A percentile compares a stretch with the other conserved stretches of the same genome.
Evolutionary conservation across 192 early-diverging fungal species (phyloP).

Genomic region (Entomortierella beljakovae): DNA sequence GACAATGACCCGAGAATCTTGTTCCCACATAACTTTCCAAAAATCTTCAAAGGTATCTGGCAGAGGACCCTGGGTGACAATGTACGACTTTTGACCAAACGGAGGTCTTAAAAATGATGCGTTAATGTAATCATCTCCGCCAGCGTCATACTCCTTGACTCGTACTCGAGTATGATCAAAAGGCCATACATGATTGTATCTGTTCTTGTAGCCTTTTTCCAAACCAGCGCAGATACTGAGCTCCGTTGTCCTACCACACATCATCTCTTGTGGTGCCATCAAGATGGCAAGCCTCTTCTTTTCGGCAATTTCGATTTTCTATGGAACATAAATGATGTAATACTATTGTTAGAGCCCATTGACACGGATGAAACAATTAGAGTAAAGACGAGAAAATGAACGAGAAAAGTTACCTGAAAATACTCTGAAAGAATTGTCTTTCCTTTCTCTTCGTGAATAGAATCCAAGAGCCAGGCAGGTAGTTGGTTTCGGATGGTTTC

Average conservation of each 20-base stretch:
- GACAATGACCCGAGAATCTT: conserved; percentile 81
- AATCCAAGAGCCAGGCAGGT: conserved; percentile 41
- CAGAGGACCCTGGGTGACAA: conserved; percentile 81
- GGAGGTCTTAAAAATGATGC: conserved; percentile 52
- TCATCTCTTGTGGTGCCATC: conserved; percentile 67
- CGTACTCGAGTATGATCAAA: conserved; percentile 75
- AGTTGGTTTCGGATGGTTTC: conserved; percentile 26
- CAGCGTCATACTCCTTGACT: conserved; percentile 27
- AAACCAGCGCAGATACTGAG: conserved; percentile 84
- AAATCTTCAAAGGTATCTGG: conserved; percentile 89
- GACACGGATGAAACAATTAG: no score
- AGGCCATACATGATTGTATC: conserved; percentile 90
- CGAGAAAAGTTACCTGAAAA: conserved; percentile 44
- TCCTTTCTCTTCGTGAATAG: conserved; percentile 12
- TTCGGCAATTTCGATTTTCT: conserved; percentile 74
- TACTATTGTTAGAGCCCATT: neutral
- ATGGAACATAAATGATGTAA: neutral
- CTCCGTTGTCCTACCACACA: conserved; percentile 57
- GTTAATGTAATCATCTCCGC: conserved; percentile 56
- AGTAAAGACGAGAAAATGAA: no score
- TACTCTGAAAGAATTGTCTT: conserved; percentile 35
- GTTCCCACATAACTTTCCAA: conserved; percentile 97
- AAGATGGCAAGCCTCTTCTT: conserved; percentile 73
- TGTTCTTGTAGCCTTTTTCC: conserved; percentile 78
- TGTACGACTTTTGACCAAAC: conserved; percentile 51